Base-by-base conservation (phyloP, 345 rosid species). In the Iberis pinnata region DNA sequence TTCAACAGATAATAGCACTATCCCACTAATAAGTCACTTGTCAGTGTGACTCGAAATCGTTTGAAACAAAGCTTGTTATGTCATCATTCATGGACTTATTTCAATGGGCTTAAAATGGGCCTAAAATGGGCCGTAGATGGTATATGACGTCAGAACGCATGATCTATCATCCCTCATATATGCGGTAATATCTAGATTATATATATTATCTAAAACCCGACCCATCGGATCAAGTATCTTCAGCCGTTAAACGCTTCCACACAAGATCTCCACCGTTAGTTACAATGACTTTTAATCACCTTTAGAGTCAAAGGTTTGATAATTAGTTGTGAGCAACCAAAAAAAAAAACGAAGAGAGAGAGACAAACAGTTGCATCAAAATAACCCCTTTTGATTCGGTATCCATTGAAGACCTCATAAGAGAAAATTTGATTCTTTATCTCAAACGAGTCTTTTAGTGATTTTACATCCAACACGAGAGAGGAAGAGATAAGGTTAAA, bases 211-310 rank as follows among this genome's bases (percentile, higher is more conserved):
- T n/a, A 9, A 12, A 60, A 60, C 43, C 49, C 49, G 41, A 29
- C 13, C 14, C 58, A 35, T 35, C 22, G 5, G 44, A 45, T 26
- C 1, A 53, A 27, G 6, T 8, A 29, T 64, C 37, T 46, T 1
- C 15, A 49, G 8, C 39, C 63, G 32, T 64, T 47, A 27, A 49
- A 56, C 3, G 18, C 0, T 20, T 2, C 19, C 4, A 5, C 0
- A 13, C n/a, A 33, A 39, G 51, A 78, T 78, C 70, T 49, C 29
- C 12, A 42, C 81, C 84, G 76, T 78, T 60, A 9, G n/a, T 42
- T 58, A 6, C n/a, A 12, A 45, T 63, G 80, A 76, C 82, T 69
- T 70, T 62, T 41, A 9, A 1, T 25, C 54, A 56, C 48, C 31
- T 16, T 20, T n/a, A 4, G 17, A 43, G 49, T 55, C 37, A 60